Evolutionary conservation across 371 early-diverging fungal genomes (phyloP), one percentile per base, ranked within the genome.

Genomic region (Basidiobolus meristosporus): DNA sequence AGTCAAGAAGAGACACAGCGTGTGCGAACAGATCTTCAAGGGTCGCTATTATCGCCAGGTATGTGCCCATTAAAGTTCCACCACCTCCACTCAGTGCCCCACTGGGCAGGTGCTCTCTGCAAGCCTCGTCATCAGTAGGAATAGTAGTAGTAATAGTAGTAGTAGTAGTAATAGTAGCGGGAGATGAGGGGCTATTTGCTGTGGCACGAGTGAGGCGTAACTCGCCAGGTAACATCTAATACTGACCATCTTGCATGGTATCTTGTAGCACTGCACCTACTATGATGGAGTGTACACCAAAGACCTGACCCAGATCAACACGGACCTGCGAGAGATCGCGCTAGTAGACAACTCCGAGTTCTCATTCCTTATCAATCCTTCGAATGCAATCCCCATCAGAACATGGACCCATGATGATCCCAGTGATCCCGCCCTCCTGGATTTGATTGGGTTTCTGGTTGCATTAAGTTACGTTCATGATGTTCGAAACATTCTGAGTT

Each of bases 271-370:
- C 6, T 91, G 91, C 46, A 62, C 75, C 10, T 62, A 68, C 35
- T 61, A 60, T 38, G 68, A 71, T 44, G 78, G 82, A 14, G 79
- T 75, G 38, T 90, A 77, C 54, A 56, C 86, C 26, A 96, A 96
- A 57, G 81, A 93, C 49, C 62, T 96, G 44, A 54, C 74, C 1
- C 53, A 85, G 1, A 69, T 86, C 28, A 83, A 88, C 44, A 67
- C 68, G 12, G 88, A 88, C 54, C 50, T 95, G 39, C 75, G 77
- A 38, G 82, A 80, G 44, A 90, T 91, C 20, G 81, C 77, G 45
- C 59, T 93, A 15, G 60, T 96, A 2, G 95, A 93, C 53, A 95
- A 96, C 54, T 82, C 90, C 23, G 77, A 86, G 16, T 58, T 77
- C 16, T 80, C 84, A 9, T 92, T 78, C 58, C n/a, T n/a, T n/a